phyloP scores from a whole-genome alignment of 2,329 filamentous ascomycete genomes.

The Calonectria pseudoreteaudii region DNA sequence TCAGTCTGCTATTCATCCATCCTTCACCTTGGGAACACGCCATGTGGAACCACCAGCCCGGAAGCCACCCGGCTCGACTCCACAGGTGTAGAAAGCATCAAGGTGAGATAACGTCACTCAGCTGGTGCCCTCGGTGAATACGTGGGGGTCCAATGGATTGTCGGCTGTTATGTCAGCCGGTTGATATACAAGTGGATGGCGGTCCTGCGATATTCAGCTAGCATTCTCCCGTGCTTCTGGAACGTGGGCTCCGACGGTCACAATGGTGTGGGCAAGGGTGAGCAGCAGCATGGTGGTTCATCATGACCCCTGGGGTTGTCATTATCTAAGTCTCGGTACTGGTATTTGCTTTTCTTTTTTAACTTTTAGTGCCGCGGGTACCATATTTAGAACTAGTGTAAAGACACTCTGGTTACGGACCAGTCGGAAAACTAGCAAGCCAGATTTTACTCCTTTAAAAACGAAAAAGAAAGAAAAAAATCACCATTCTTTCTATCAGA shows the following conservation, averaged over 20 bases:
- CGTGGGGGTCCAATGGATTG: conserved; percentile 16
- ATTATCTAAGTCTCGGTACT: not conserved
- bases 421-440: not conserved
- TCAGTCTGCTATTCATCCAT: conserved; percentile 14
- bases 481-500: not conserved
- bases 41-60: conserved; percentile 24
- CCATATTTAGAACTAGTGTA: not conserved
- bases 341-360: not conserved
- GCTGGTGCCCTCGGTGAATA: conserved; percentile 12
- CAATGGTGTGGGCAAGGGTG: not conserved
- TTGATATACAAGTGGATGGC: not conserved
- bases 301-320: not conserved
- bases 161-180: conserved; percentile 11
- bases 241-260: not conserved
- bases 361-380: not conserved
- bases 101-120: conserved; percentile 23
- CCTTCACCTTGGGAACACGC: conserved; percentile 19
- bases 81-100: conserved; percentile 3
- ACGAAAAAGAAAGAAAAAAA: too few species aligned
- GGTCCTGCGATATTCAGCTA: not conserved
- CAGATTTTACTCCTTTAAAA: not conserved
- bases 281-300: not conserved
- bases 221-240: conserved; percentile 22
- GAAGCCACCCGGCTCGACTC: not conserved
- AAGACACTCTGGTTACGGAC: not conserved